Evolutionary conservation across 2,329 filamentous ascomycete genomes (phyloP), one percentile per base, ranked within the genome.

Genomic region (Periconia macrospinosa): DNA sequence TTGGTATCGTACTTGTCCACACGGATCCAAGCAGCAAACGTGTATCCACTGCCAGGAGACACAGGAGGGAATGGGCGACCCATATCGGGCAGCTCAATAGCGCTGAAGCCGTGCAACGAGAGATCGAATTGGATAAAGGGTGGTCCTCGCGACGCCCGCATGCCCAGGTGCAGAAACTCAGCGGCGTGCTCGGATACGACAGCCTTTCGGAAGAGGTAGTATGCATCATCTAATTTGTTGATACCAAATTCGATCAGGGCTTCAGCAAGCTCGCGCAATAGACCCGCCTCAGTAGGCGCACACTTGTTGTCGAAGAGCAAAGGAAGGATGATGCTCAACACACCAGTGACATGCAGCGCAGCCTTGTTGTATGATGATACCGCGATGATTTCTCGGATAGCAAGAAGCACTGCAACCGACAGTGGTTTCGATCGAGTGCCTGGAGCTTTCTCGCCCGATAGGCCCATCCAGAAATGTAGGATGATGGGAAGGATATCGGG

Each of bases 41-140:
- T 96, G 75, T 97, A 99, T 18, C 94, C 95, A 30, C 77, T 74
- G n/a, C 82, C 79, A 10, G 87, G 84, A 17, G 87, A 86, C 50
- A 85, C 81, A 1, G 94, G 92, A 11, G 94, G 95, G 65, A 99
- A 99, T 1, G 86, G 76, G 30, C 90, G 86, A 6, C 91, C 91
- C 23, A 99, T 79, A n/a, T 86, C 92, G 8, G 91, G 85, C 27
- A 99, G 79, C 71, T 99, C 95, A 57, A 97, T 84, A 0, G 94
- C 96, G 14, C 91, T 90, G 73, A 91, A 93, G 0, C 95, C 95
- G 71, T 92, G 83, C 15, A 91, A 78, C 1, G 92, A 94, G 19
- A 99, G 80, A 70, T 99, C 94, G 73, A 99, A 97, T 63, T 97
- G 92, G 61, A 99, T 89, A 71, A 90, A 92, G 0, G 92, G 85